A percentile compares a stretch with the other conserved stretches of the same genome.
Conservation (phyloP, 495 filamentous ascomycete genomes). For the Trichocladium uniseriatum region DNA sequence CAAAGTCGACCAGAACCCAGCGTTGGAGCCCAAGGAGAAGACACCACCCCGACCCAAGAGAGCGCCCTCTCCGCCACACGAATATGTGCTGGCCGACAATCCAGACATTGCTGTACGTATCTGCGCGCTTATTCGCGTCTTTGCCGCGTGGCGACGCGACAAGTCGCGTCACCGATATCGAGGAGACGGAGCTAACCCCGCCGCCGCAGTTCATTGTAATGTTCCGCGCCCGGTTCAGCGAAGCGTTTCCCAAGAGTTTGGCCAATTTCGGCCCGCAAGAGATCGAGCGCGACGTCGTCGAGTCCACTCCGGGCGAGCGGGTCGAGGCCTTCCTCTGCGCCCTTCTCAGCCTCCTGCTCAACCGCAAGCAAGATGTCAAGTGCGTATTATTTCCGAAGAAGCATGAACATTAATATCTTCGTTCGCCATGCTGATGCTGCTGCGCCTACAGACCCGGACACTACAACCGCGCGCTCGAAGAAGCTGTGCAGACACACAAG, state of each 20-base stretch:
- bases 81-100: conserved; percentile 81
- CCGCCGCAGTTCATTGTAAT: conserved; percentile 79
- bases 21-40: conserved; percentile 31
- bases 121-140: conserved; percentile 19
- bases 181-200: conserved; percentile 26
- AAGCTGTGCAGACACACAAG: conserved; percentile 78
- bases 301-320: conserved; percentile 67
- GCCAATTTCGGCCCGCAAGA: conserved; percentile 90
- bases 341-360: conserved; percentile 75
- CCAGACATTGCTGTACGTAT: conserved; percentile 74
- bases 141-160: conserved; percentile 29
- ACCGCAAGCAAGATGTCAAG: conserved; percentile 98
- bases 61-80: conserved; percentile 76
- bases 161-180: conserved; percentile 28
- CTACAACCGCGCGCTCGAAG: conserved; percentile 85
- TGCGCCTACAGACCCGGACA: conserved; percentile 56
- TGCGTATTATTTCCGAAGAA: conserved; percentile 41
- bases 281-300: conserved; percentile 75
- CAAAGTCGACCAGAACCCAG: conserved; percentile 35
- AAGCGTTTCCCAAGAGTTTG: conserved; percentile 76
- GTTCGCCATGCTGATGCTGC: conserved; percentile 5
- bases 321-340: conserved; percentile 85
- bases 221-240: conserved; percentile 89
- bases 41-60: conserved; percentile 66
- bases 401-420: background rate